These are phyloP conservation scores for Vanilla planifolia DNA, from an alignment of 106 monocot genomes.

Conservation along the genomic window DNA sequence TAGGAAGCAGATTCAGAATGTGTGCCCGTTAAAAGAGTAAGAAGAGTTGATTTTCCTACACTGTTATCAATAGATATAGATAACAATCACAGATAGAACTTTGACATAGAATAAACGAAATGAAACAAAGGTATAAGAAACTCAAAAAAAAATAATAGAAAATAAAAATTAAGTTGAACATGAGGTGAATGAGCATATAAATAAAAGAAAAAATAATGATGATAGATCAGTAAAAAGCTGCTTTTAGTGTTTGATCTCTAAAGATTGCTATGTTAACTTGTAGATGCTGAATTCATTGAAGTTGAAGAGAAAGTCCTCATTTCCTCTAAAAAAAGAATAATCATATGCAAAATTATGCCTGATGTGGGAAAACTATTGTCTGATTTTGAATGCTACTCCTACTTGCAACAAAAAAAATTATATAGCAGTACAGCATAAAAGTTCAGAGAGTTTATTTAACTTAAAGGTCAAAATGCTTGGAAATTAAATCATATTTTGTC, in stretches of 20 bases:
- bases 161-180: background rate
- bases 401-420: too few relatives aligned
- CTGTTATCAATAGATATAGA: conserved; percentile 26
- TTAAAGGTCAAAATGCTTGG: too few relatives aligned
- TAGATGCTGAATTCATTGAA: background rate
- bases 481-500: too few relatives aligned
- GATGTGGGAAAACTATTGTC: background rate
- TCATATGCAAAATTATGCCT: background rate
- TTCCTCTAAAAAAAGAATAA: background rate
- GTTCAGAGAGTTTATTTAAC: too few relatives aligned
- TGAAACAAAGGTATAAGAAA: background rate
- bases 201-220: background rate
- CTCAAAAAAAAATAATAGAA: background rate
- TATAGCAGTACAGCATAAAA: too few relatives aligned
- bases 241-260: background rate
- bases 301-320: background rate
- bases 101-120: background rate
- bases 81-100: conserved; percentile 1
- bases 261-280: background rate
- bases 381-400: background rate
- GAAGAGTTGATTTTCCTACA: conserved; percentile 97
- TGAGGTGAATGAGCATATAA: background rate
- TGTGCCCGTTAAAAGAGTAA: conserved; percentile 92
- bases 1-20: conserved; percentile 99
- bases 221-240: background rate